Evolutionary conservation across 1,284 basidiomycete species (phyloP), one percentile per base, ranked within the genome.

Genomic region (Marasmius tenuissimus): DNA sequence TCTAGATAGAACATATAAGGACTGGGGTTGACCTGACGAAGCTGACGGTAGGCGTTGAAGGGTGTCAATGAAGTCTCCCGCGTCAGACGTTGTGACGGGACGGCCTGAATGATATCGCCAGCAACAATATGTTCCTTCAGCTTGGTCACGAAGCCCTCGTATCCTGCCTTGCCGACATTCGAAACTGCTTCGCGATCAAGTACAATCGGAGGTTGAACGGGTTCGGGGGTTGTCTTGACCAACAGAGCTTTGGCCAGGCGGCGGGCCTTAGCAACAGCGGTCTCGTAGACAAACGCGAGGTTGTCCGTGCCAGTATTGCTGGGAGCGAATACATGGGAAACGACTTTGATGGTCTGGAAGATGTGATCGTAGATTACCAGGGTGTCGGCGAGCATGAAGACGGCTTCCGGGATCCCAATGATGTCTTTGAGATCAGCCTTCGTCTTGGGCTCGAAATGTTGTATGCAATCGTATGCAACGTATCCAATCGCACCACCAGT

Each of bases 1-100:
- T 99, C 94, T 66, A 99, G 76, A 75, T 97, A 99, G 78, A 97
- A 99, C 97, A 98, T 99, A 78, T 99, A 99, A 5, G 97, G 97
- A 60, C 93, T 96, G 0, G 97, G 97, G 72, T 99, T 99, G 64
- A 98, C 85, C 69, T 96, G 91, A 55, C 97, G 88, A 51, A 99
- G 81, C 62, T 95, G 92, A 27, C 97, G 85, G 75, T 96, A 98
- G 12, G 92, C 94, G 78, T 99, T 99, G 83, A 99, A 99, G 0
- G 97, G 96, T 75, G 99, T 96, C 35, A 99, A 80, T 20, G 85
- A 76, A 0, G 97, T 99, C 58, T 91, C 90, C 45, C 94, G 85
- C 16, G 91, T 81, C 42, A 99, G 81, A 16, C 97, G 84, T 73
- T 99, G 97, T 16, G 93, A 96, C 1, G 97, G 97, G 8, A 99